Evolutionary conservation across 75 land plant genomes (phyloP).

Genomic region (Chamaecyparis obtusa): DNA sequence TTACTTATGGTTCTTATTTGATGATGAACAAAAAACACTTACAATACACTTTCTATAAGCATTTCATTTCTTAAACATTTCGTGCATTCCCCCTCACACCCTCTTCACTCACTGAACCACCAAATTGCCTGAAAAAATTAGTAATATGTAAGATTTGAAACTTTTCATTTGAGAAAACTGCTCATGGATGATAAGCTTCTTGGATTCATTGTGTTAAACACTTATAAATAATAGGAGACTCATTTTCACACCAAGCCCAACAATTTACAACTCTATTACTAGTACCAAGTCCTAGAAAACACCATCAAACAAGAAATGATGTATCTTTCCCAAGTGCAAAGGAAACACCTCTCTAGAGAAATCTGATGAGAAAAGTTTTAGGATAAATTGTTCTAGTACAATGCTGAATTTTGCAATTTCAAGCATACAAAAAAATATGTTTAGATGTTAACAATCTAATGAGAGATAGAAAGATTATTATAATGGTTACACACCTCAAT

Average conservation of each 20-base stretch:
- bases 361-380: background rate
- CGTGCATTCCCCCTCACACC: background rate
- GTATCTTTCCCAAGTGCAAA: background rate
- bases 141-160: background rate
- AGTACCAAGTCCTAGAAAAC: background rate
- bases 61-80: background rate
- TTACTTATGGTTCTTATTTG: background rate
- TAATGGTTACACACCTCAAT: background rate
- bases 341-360: background rate
- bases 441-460: background rate
- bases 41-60: no score
- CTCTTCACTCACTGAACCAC: background rate
- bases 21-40: background rate
- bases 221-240: background rate
- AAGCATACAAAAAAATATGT: background rate
- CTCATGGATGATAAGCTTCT: background rate
- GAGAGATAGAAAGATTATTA: background rate
- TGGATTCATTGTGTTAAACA: background rate
- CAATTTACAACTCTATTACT: background rate
- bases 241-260: background rate
- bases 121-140: background rate
- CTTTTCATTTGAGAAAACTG: background rate
- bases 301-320: background rate
- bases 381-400: background rate
- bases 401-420: background rate